Base-by-base conservation (phyloP, 1,139 yeast species). In the Saccharomyces hybrid region DNA sequence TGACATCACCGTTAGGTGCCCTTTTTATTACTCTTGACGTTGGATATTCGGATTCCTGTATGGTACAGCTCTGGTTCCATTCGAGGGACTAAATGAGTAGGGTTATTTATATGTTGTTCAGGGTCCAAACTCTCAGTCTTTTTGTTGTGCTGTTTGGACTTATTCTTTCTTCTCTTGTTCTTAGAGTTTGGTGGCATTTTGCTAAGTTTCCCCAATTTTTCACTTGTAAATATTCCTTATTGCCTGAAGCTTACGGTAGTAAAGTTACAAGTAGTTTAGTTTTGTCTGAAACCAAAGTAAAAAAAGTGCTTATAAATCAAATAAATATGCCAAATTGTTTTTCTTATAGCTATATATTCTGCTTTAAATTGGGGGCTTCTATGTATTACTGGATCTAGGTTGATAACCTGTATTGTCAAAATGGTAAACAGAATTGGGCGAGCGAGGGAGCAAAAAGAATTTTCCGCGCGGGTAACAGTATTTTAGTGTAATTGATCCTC, bases 1-100 rank as follows among this genome's bases (percentile, higher is more conserved):
- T 78, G 28, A 86, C 87, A 63, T 84, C 87, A 2, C 93, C 95
- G 66, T 85, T 83, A 2, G 86, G 78, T 1, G 82, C 86, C 66
- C 84, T 86, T 64, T 83, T 85, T 59, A 86, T 83, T 2, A 86
- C 84, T 56, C 95, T 69, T 2, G 89, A 83, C 4, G 81, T 77
- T 1, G 95, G 95, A 66, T 86, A 86, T 14, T 83, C 88, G 14
- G 77, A 79, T 14, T 79, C 77, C 77, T 2, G 84, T 82, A 58
- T 82, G 75, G 66, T 78, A 79, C 51, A 82, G 63, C 50, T 80
- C 77, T 11, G 81, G 83, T 53, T 73, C 72, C 42, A 60, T 42
- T 24, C 54, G 50, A 16, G 55, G 50, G 32, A 52, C 49, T 14
- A 53, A 26, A 8, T 31, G 31, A 27, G 19, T 19, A 11, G 44